Percentiles rank a stretch among this genome's conserved stretches.
These are phyloP conservation scores for Grosmannia serpens DNA, from an alignment of 2,329 filamentous ascomycete species.

Conservation along the genomic window DNA sequence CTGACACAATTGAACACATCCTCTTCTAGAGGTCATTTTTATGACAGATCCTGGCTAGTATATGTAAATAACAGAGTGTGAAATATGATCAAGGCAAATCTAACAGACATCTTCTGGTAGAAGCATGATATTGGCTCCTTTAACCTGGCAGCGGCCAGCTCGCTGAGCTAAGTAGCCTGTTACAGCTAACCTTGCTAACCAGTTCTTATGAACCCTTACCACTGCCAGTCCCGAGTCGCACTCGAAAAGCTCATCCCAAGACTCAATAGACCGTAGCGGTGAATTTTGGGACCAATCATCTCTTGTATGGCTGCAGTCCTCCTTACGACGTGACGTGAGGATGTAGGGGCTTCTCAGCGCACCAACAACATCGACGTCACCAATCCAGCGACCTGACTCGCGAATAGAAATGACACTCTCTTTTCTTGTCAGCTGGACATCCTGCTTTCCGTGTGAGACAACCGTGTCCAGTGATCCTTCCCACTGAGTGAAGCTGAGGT, in stretches of 20 bases:
- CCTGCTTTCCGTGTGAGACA: neutral
- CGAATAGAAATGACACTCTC: neutral
- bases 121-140: neutral
- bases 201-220: neutral
- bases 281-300: neutral
- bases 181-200: neutral
- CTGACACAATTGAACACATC: too few relatives aligned
- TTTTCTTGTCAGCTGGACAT: neutral
- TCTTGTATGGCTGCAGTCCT: neutral
- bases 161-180: neutral
- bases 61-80: neutral
- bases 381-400: neutral
- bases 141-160: neutral
- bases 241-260: neutral
- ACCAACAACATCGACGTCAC: neutral
- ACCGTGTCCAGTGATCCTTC: neutral
- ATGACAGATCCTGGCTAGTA: neutral
- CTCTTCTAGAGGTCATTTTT: neutral
- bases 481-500: neutral
- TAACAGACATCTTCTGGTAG: neutral
- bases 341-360: neutral
- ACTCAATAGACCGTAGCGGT: neutral
- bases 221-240: neutral
- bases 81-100: neutral
- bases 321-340: neutral